Percentiles rank a stretch among this genome's conserved stretches.
phyloP scores from a whole-genome alignment of 495 filamentous ascomycete genomes.

The Tuber indicum region DNA sequence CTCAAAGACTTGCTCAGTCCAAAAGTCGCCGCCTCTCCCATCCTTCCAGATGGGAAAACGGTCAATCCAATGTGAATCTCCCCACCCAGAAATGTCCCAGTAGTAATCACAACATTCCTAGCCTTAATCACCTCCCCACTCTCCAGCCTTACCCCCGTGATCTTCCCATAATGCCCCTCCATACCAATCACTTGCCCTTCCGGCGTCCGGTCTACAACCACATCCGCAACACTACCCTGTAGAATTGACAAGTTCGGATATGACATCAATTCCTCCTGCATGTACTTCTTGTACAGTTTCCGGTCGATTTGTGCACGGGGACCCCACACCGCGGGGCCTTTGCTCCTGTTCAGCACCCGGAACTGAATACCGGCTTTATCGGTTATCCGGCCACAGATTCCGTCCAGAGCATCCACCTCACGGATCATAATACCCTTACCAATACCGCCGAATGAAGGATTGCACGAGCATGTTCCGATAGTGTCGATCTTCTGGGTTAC shows the following conservation, averaged over 20 bases:
- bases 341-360: conserved; percentile 74
- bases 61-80: conserved; percentile 95
- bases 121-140: conserved; percentile 79
- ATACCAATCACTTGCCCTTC: conserved; percentile 49
- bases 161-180: conserved; percentile 59
- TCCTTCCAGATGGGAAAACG: conserved; percentile 74
- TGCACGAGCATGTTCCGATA: conserved; percentile 93
- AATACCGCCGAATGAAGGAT: conserved; percentile 94
- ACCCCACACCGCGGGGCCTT: conserved; percentile 95
- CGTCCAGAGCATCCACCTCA: conserved; percentile 93
- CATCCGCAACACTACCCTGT: conserved; percentile 85
- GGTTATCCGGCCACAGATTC: conserved; percentile 78
- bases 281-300: conserved; percentile 78
- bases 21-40: conserved; percentile 90
- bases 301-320: conserved; percentile 95
- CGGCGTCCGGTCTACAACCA: conserved; percentile 54
- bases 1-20: conserved; percentile 85
- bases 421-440: conserved; percentile 97
- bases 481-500: conserved; percentile 82
- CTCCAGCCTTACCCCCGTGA: conserved; percentile 80
- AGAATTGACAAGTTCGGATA: conserved; percentile 74
- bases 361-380: conserved; percentile 95
- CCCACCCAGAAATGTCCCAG: conserved; percentile 89
- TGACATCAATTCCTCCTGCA: conserved; percentile 73
- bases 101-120: conserved; percentile 82